Percentiles rank a stretch among this genome's conserved stretches.
Conservation (phyloP, 1,284 basidiomycete species). For the Malassezia pachydermatis region DNA sequence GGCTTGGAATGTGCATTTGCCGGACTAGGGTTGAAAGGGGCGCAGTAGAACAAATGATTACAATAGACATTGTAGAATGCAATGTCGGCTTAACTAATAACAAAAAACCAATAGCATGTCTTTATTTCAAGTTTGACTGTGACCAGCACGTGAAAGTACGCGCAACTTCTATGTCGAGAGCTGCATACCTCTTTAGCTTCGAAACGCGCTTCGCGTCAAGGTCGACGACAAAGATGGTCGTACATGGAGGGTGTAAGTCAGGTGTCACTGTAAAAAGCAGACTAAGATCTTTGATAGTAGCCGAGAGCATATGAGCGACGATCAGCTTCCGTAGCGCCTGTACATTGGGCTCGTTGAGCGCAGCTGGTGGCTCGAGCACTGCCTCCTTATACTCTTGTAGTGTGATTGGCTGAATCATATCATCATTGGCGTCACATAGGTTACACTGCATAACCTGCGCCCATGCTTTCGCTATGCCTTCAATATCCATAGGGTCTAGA, state of each 20-base stretch:
- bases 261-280: constrained; percentile 1
- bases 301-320: constrained; percentile 2
- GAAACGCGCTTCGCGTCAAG: constrained; percentile 7
- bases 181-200: constrained; percentile 1
- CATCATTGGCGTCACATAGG: neutral
- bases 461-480: constrained; percentile 7
- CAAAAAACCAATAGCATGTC: too few relatives aligned
- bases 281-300: constrained; percentile 13
- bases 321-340: neutral
- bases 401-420: neutral
- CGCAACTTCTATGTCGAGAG: too few relatives aligned
- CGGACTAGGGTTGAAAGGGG: too few relatives aligned
- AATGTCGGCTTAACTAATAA: too few relatives aligned
- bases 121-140: too few relatives aligned
- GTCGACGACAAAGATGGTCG: constrained; percentile 1
- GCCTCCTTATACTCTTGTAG: neutral
- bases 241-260: neutral
- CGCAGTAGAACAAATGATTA: too few relatives aligned
- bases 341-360: neutral
- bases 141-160: too few relatives aligned
- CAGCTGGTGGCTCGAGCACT: neutral
- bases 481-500: constrained; percentile 7
- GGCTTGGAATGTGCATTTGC: too few relatives aligned
- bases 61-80: too few relatives aligned
- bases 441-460: neutral